Percentiles rank a stretch among this genome's conserved stretches.
Evolutionary conservation across 805 yeast genomes (phyloP).

Genomic region (Metschnikowia corniflorae): DNA sequence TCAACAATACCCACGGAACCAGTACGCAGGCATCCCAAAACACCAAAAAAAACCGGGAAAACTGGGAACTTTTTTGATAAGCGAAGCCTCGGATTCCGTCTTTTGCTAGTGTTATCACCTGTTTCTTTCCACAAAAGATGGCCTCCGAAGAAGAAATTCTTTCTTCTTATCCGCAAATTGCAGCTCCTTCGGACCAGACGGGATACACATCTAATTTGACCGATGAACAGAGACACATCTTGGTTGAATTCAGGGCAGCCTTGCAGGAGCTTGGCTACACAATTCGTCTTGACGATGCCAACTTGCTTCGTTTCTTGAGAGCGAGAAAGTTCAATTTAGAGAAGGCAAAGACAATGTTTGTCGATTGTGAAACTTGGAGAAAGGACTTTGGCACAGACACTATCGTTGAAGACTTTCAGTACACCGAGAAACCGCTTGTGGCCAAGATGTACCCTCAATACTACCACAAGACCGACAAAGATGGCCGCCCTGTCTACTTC

Average conservation of each 20-base stretch:
- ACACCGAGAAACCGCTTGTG: constrained; percentile 88
- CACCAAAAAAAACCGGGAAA: constrained; percentile 9
- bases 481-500: constrained; percentile 93
- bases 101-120: constrained; percentile 1
- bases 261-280: constrained; percentile 63
- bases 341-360: constrained; percentile 78
- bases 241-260: constrained; percentile 55
- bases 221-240: constrained; percentile 57
- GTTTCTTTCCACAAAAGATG: constrained; percentile 12
- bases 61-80: constrained; percentile 1
- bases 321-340: constrained; percentile 91
- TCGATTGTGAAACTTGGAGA: constrained; percentile 90
- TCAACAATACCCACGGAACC: no score
- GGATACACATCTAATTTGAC: constrained; percentile 84
- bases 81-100: constrained; percentile 3
- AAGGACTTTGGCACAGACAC: constrained; percentile 81
- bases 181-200: constrained; percentile 56
- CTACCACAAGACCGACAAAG: constrained; percentile 94
- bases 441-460: constrained; percentile 93
- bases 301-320: constrained; percentile 79
- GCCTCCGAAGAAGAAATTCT: constrained; percentile 36
- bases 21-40: constrained; percentile 10
- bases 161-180: constrained; percentile 67
- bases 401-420: constrained; percentile 81
- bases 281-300: constrained; percentile 83